Percentiles rank a stretch among this genome's conserved stretches.
Conservation (phyloP, 2,329 filamentous ascomycete species). For the Myriosclerotinia duriaeana region DNA sequence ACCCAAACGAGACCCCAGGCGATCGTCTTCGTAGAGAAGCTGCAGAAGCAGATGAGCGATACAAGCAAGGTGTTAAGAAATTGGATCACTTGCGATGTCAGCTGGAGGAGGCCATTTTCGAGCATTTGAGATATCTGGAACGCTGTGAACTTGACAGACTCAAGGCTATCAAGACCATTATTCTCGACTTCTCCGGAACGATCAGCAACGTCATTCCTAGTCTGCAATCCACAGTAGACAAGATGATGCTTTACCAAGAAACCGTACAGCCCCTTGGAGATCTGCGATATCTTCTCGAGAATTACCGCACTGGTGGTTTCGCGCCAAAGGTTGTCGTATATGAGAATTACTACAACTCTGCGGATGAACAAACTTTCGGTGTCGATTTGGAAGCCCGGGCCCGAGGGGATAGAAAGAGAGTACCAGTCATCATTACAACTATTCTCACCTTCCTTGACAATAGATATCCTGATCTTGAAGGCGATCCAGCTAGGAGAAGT, state of each 20-base stretch:
- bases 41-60: conserved; percentile 85
- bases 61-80: conserved; percentile 82
- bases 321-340: conserved; percentile 88
- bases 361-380: conserved; percentile 96
- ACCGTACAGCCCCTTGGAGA: conserved; percentile 93
- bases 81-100: conserved; percentile 89
- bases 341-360: conserved; percentile 98
- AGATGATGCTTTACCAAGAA: conserved; percentile 99
- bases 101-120: conserved; percentile 90
- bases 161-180: conserved; percentile 97
- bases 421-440: conserved; percentile 87
- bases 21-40: conserved; percentile 88
- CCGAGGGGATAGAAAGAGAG: conserved; percentile 89
- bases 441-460: conserved; percentile 94
- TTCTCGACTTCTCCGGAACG: conserved; percentile 94
- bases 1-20: conserved; percentile 89
- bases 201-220: conserved; percentile 98
- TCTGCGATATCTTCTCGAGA: conserved; percentile 90
- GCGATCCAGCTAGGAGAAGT: conserved; percentile 84
- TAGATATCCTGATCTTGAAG: conserved; percentile 95
- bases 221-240: conserved; percentile 91
- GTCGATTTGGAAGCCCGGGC: conserved; percentile 96
- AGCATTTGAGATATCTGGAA: conserved; percentile 93
- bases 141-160: conserved; percentile 93
- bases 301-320: conserved; percentile 92